Base-by-base conservation (phyloP, 805 yeast genomes). In the Yarrowia sp. region DNA sequence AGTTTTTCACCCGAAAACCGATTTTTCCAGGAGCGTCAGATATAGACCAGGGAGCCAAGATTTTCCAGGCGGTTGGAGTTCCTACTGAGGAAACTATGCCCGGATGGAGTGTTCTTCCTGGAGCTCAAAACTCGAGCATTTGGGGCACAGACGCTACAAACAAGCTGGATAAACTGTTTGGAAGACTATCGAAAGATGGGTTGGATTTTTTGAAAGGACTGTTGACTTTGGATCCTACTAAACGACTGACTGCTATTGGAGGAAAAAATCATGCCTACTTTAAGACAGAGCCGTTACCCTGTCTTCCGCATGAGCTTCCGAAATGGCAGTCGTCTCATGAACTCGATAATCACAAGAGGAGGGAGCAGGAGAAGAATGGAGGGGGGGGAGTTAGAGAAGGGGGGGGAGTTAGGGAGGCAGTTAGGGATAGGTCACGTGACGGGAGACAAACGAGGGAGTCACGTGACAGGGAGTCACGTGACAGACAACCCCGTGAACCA, bases 301-400 rank as follows among this genome's bases (percentile, higher is more conserved):
- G 87, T 46, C 64, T 72, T 14, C 85, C 87, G 0, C 74, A 74
- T 8, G 85, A 84, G 19, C 79, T 92, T n/a, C 89, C 92, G 3
- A 83, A 83, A 38, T 89, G 89, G 72, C 93, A 89, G 72, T 97
- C 93, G 71, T 86, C 97, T 71, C 98, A 95, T 77, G 98, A 94
- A 77, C 84, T 92, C 35, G 97, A 92, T 53, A 76, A 76, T 16
- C 67, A 63, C 26, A 63, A 49, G 35, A n/a, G 67, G 8, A 36
- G 67, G 8, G 67, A 45, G 5, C 43, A 41, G 55, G 53, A 40
- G 36, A 38, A 41, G 45, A 53, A 61, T 15, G 35, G 19, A 19
- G 19, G 19, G 19, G 19, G 19, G 19, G 19, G 19, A 19, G 19
- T 19, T 19, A 19, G 19, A 19, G 19, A 19, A 19, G 1, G 19